These are phyloP conservation scores for Mucor velutinosus DNA, from an alignment of 371 early-diverging fungal genomes.

Conservation along the genomic window DNA sequence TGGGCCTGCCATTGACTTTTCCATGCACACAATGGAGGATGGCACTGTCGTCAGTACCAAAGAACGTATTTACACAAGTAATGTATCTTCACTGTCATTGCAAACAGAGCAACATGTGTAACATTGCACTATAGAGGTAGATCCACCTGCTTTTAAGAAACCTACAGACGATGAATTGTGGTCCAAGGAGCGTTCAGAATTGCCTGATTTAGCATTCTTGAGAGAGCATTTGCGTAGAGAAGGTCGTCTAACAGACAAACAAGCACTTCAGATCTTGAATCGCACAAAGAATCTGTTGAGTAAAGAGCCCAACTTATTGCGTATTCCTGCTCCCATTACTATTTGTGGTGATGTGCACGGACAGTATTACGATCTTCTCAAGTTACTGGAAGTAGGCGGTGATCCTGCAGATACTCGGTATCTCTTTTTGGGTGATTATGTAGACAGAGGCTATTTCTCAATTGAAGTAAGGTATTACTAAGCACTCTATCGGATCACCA, in stretches of 20 bases:
- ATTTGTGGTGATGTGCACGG: slow-evolving; percentile 99
- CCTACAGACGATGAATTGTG: slow-evolving; percentile 59
- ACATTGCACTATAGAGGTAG: slow-evolving; percentile 22
- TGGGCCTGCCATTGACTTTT: slow-evolving; percentile 55
- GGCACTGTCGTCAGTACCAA: slow-evolving; percentile 71
- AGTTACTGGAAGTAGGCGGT: slow-evolving; percentile 95
- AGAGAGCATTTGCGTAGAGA: slow-evolving; percentile 89
- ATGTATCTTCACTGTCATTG: background rate
- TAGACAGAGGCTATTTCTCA: slow-evolving; percentile 93
- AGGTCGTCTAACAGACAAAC: slow-evolving; percentile 90
- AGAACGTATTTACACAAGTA: slow-evolving; percentile 76
- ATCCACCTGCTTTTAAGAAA: slow-evolving; percentile 44
- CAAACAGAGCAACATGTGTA: background rate
- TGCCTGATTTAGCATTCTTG: slow-evolving; percentile 82
- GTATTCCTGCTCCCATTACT: slow-evolving; percentile 89
- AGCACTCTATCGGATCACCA: background rate
- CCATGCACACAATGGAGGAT: slow-evolving; percentile 71
- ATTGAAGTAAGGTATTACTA: slow-evolving; percentile 65
- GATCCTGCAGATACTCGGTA: slow-evolving; percentile 85
- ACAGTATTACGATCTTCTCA: slow-evolving; percentile 97
- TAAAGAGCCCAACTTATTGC: slow-evolving; percentile 81
- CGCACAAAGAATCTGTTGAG: slow-evolving; percentile 74
- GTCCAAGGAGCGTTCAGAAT: slow-evolving; percentile 66
- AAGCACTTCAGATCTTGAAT: slow-evolving; percentile 84
- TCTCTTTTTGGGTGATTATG: slow-evolving; percentile 97